Base-by-base conservation (phyloP, 768 basidiomycete genomes). In the Hemileccinum impolitum region DNA sequence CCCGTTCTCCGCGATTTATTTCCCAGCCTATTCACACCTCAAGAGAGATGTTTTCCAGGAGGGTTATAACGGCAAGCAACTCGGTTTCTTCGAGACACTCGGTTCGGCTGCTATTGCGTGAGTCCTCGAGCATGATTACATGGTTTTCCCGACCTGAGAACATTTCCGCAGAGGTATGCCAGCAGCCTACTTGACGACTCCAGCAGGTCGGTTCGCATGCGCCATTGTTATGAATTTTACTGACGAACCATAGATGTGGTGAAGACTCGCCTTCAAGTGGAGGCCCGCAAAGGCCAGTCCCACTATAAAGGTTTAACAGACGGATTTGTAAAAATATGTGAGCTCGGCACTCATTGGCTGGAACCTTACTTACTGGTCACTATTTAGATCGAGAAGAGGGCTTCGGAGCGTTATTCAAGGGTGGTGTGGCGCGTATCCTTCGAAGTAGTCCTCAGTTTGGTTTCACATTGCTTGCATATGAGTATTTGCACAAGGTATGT, bases 11-110 rank as follows among this genome's bases (percentile, higher is more conserved):
- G 94, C 92, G 32, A 87, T 94, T 56, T 92, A 91, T 67, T 91
- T 92, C 74, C 81, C 89, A 17, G 79, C 91, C 41, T 94, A 96
- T 68, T 82, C 82, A 39, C 93, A 94, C 64, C 69, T 92, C 62
- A 91, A 96, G 78, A 88, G 83, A 66, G 95, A 99, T 67, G 56
- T 98, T 21, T 99, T 98, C 77, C 79, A 87, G 45, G 96, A 99
- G 65, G 96, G 96, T 6, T 87, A 91, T 70, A 90, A 96, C 57
- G 94, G 93, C 50, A 98, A 98, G 70, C 82, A 87, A 56, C 75
- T 99, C 32, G 84, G 84, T 14, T 96, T 97, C 73, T 64, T 90
- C 31, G 95, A 99, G 72, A 90, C 94, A 40, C 75, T 99, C 35
- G 70, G 76, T 48, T 77, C 91, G 41, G 93, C 93, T 39, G 90